These are phyloP conservation scores for Aspergillus pseudonomiae DNA, from an alignment of 2,329 filamentous ascomycete genomes.

Conservation along the genomic window DNA sequence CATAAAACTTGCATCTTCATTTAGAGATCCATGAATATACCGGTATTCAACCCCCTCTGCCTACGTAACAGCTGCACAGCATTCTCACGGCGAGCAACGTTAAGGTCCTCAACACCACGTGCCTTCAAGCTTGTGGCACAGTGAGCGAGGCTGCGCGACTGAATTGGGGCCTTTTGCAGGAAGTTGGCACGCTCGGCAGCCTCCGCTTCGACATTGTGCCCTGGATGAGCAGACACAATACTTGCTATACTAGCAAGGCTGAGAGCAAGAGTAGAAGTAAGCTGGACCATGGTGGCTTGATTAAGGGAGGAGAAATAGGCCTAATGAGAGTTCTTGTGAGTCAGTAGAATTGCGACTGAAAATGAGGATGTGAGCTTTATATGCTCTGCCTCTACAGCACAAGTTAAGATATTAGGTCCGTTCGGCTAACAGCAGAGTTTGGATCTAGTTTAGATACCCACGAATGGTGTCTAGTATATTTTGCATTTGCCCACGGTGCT, in stretches of 20 bases:
- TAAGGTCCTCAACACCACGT: constrained; percentile 51
- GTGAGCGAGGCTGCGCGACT: constrained; percentile 49
- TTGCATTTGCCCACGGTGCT: neutral
- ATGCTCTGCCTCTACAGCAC: neutral
- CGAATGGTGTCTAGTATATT: neutral
- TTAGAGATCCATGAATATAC: constrained; percentile 17
- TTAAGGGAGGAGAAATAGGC: neutral
- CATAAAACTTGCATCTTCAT: neutral
- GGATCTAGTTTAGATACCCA: neutral
- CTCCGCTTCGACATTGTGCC: constrained; percentile 54
- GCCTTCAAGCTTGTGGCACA: constrained; percentile 52
- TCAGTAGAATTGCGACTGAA: neutral
- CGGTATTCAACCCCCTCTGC: constrained; percentile 39
- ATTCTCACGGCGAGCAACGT: constrained; percentile 49
- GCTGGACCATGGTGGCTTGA: constrained; percentile 17
- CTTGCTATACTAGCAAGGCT: constrained; percentile 29
- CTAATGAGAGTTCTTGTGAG: neutral
- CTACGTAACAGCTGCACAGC: constrained; percentile 48
- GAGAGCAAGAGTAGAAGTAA: constrained; percentile 24
- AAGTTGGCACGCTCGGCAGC: constrained; percentile 54
- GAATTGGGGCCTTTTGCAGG: constrained; percentile 43
- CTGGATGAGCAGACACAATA: constrained; percentile 51
- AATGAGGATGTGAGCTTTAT: neutral
- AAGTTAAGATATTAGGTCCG: neutral
- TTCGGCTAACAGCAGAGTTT: neutral